Conservation (phyloP, 352 stramenopile species). For the Pythium dissimile region DNA sequence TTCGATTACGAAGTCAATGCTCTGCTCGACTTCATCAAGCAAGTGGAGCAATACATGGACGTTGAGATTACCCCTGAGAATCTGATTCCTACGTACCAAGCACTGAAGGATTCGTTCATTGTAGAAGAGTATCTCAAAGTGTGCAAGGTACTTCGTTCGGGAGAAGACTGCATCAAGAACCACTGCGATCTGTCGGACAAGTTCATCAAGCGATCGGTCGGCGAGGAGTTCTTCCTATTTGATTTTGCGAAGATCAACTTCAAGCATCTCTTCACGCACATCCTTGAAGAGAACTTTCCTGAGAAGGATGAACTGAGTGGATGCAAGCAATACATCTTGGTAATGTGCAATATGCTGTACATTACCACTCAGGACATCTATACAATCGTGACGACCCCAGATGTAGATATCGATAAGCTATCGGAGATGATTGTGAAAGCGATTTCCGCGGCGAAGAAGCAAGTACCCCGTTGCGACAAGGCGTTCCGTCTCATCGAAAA, state of each 20-base stretch:
- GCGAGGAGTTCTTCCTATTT: neutral
- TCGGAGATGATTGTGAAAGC: neutral
- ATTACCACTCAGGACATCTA: conserved; percentile 3
- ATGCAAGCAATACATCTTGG: conserved; percentile 5
- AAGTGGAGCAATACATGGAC: neutral
- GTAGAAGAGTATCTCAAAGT: conserved; percentile 2
- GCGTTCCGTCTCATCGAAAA: conserved; percentile 1
- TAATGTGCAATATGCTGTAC: conserved; percentile 4
- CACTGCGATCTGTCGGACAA: neutral
- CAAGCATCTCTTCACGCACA: conserved; percentile 2
- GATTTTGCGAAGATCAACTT: conserved; percentile 3
- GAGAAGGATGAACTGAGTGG: neutral
- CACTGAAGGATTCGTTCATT: neutral
- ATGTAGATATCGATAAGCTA: conserved; percentile 4
- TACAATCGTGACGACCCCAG: neutral
- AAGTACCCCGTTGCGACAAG: neutral
- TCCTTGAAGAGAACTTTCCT: conserved; percentile 1
- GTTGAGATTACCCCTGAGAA: neutral
- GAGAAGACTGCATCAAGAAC: conserved; percentile 2
- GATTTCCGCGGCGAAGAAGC: neutral
- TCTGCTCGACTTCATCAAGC: neutral
- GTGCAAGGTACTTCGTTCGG: neutral
- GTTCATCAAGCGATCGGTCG: neutral
- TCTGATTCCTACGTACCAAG: neutral
- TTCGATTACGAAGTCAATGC: neutral